Conservation (phyloP, 1,284 basidiomycete genomes). For the Sanghuangporus weigelae region DNA sequence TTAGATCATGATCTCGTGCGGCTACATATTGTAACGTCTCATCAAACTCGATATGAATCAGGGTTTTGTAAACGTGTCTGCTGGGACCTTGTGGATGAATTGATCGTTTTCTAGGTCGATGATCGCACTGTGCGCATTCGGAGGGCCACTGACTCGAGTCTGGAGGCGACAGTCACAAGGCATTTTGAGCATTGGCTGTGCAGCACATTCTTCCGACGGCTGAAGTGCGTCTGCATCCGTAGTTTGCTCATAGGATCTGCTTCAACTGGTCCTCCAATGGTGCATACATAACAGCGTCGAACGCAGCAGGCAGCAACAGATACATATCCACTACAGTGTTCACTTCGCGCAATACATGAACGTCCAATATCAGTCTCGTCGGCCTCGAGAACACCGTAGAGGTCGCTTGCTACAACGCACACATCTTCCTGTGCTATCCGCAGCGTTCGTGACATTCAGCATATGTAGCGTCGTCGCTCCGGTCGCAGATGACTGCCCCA, state of each 20-base stretch:
- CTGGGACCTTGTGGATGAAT: constrained; percentile 97
- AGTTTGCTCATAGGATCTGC: constrained; percentile 5
- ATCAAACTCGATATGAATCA: constrained; percentile 84
- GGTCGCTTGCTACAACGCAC: constrained; percentile 90
- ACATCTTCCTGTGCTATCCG: constrained; percentile 83
- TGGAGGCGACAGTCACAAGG: constrained; percentile 80
- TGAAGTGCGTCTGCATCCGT: constrained; percentile 55
- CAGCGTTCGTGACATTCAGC: constrained; percentile 64
- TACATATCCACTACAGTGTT: constrained; percentile 97
- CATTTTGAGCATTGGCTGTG: constrained; percentile 94
- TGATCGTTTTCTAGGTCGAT: constrained; percentile 93
- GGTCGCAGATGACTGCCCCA: constrained; percentile 82
- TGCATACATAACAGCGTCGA: constrained; percentile 94
- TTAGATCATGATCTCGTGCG: constrained; percentile 90
- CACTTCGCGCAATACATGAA: constrained; percentile 84
- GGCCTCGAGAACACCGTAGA: constrained; percentile 98
- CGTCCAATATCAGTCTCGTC: constrained; percentile 87
- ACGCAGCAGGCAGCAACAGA: constrained; percentile 92
- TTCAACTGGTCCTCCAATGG: constrained; percentile 97
- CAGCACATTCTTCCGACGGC: constrained; percentile 89
- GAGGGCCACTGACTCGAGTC: constrained; percentile 88
- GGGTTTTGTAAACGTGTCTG: constrained; percentile 98
- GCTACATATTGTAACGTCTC: constrained; percentile 79
- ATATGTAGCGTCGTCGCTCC: constrained; percentile 85
- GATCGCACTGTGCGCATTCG: constrained; percentile 96